Conservation (phyloP, 768 basidiomycete genomes). For the Suillus subluteus region DNA sequence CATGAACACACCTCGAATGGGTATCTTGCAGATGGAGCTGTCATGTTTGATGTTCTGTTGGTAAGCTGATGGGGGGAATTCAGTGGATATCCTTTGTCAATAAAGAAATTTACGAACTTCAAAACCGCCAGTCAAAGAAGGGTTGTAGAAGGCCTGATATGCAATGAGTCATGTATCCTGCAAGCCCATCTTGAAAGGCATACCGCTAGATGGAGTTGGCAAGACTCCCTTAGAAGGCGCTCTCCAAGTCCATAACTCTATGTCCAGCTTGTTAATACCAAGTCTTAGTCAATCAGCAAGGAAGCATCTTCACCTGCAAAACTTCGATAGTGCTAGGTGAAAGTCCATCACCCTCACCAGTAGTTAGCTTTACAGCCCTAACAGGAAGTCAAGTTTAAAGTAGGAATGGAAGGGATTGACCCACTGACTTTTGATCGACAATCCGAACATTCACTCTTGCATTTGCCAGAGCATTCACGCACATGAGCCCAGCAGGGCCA, state of each 20-base stretch:
- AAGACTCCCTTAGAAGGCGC: conserved; percentile 59
- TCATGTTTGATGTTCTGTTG: conserved; percentile 62
- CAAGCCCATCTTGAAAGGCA: conserved; percentile 21
- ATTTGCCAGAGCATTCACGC: conserved; percentile 43
- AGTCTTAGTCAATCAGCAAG: neutral
- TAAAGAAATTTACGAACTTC: conserved; percentile 42
- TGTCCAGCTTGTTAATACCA: neutral
- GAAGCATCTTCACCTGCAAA: conserved; percentile 39
- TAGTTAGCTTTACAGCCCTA: conserved; percentile 20
- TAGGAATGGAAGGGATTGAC: conserved; percentile 3
- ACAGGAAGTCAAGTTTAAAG: neutral
- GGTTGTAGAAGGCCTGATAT: conserved; percentile 74
- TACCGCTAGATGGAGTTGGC: conserved; percentile 70
- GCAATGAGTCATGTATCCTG: conserved; percentile 1
- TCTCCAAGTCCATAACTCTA: conserved; percentile 80
- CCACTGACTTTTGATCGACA: conserved; percentile 42
- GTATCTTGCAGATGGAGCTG: conserved; percentile 62
- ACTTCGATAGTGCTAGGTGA: conserved; percentile 42
- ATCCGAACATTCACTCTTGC: conserved; percentile 42
- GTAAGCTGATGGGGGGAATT: conserved; percentile 49
- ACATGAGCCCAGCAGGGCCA: conserved; percentile 47
- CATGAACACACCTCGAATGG: conserved; percentile 61
- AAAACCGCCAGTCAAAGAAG: conserved; percentile 60
- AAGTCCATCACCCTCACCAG: conserved; percentile 34
- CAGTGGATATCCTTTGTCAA: neutral